Base-by-base conservation (phyloP, 768 basidiomycete species). In the Amanita rubescens region DNA sequence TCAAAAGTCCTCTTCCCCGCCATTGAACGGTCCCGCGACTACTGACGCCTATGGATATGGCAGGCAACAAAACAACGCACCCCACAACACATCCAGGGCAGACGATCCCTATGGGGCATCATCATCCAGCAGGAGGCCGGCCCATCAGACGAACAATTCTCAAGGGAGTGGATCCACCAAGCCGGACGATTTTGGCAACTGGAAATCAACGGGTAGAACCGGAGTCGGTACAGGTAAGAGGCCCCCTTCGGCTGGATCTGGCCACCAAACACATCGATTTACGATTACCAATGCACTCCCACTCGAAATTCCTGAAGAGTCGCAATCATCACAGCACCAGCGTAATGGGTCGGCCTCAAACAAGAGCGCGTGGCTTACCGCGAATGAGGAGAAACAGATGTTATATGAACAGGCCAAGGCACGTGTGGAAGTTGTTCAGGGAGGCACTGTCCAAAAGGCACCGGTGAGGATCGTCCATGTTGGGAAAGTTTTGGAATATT, bases 341-440 rank as follows among this genome's bases (percentile, higher is more conserved):
- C 52, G 33, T 57, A 60, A 35, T 22, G 47, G n/a, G 1, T 35
- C 34, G 47, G 44, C 43, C 55, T 56, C 47, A 2, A 10, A 11
- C 20, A 49, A 49, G 32, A 33, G 48, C 32, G 11, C 39, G 57
- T 91, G 87, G 86, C 73, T 73, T 4, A 71, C 62, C 15, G 76
- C 78, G 6, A 74, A 71, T 64, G 79, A 82, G 19, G 90, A 92
- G 68, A 91, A 92, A 62, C 64, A 76, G 15, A 71, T 71, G 46
- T 65, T 87, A 37, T 90, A 79, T 63, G 79, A 87, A 55, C 63
- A 76, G 14, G 87, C 88, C 0, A 78, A 79, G 60, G 75, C 73
- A 0, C 76, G 74, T 30, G 88, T 82, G 7, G 79, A 76, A 54
- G 75, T 69, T 51, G 73, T 75, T 3, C 87, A 86, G 58, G 79